phyloP scores from a whole-genome alignment of 495 filamentous ascomycete genomes.

The Friedmanniomyces simplex region DNA sequence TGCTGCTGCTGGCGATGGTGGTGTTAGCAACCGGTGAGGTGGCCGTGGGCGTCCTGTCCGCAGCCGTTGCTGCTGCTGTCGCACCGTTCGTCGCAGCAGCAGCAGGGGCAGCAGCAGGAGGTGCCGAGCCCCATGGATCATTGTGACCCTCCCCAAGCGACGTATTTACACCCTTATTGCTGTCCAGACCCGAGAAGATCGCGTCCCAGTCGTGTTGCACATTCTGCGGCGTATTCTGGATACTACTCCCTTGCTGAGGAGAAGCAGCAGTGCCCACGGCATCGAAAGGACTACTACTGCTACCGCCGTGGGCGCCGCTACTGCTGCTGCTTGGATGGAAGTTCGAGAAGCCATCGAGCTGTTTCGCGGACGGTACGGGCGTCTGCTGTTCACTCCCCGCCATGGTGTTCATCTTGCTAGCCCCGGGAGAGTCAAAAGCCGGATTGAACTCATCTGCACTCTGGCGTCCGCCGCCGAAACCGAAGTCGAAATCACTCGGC shows the following conservation, averaged over 20 bases:
- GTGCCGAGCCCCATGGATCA: conserved; percentile 9
- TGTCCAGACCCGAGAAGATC: conserved; percentile 73
- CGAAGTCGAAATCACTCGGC: conserved; percentile 43
- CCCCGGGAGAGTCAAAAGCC: conserved; percentile 45
- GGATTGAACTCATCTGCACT: conserved; percentile 59
- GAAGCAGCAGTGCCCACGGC: conserved; percentile 14
- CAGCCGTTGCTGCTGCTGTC: neutral
- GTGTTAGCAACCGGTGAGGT: too few species aligned
- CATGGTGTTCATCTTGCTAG: conserved; percentile 44
- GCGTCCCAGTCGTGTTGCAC: conserved; percentile 84
- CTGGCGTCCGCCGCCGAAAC: conserved; percentile 31
- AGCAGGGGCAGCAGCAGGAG: neutral
- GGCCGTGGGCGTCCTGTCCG: conserved; percentile 18
- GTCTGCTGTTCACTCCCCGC: conserved; percentile 36
- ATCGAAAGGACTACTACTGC: conserved; percentile 13
- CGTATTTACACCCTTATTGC: conserved; percentile 9
- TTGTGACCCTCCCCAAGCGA: neutral
- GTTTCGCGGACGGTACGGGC: conserved; percentile 36
- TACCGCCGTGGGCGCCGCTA: conserved; percentile 9
- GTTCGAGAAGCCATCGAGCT: conserved; percentile 39
- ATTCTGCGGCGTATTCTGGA: conserved; percentile 27
- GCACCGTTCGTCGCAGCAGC: neutral
- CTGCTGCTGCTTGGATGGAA: conserved; percentile 32
- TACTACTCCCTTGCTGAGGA: conserved; percentile 1
- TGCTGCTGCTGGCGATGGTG: neutral